Conservation (phyloP, 176 grass and related monocot genomes). For the Bolboschoenus planiculmis region DNA sequence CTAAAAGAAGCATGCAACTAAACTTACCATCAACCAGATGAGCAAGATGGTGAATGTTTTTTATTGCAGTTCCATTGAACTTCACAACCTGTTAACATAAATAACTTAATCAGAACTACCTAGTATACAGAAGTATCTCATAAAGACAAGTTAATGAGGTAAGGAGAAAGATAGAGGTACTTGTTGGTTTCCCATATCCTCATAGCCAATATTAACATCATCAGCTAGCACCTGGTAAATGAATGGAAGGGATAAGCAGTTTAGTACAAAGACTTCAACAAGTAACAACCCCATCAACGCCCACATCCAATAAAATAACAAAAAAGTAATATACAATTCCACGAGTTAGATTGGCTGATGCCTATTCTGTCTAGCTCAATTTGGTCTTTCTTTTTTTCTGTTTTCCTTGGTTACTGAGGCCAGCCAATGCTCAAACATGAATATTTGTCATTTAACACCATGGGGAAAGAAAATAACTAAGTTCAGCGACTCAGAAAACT, state of each 20-base stretch:
- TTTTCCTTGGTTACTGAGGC: not conserved
- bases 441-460: not conserved
- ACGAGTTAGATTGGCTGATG: not conserved
- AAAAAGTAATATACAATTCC: not conserved
- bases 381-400: not conserved
- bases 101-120: slow-evolving; percentile 21
- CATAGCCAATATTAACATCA: slow-evolving; percentile 85
- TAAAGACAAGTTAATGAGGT: not conserved
- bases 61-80: slow-evolving; percentile 72
- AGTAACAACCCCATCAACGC: not conserved
- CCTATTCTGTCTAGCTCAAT: not conserved
- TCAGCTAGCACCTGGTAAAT: slow-evolving; percentile 57
- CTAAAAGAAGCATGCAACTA: not conserved
- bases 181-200: slow-evolving; percentile 90
- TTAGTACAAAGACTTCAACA: not conserved
- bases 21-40: slow-evolving; percentile 92
- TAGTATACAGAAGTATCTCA: slow-evolving; percentile 21
- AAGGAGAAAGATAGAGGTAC: slow-evolving; percentile 35
- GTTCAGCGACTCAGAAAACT: not conserved
- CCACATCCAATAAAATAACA: not conserved
- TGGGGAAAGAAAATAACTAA: not conserved
- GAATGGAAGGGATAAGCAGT: not conserved
- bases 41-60: slow-evolving; percentile 91
- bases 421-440: slow-evolving; percentile 4
- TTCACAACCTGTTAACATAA: slow-evolving; percentile 54